These are phyloP conservation scores for Hypoxylon sp. DNA, from an alignment of 2,329 filamentous ascomycete species.

Conservation along the genomic window DNA sequence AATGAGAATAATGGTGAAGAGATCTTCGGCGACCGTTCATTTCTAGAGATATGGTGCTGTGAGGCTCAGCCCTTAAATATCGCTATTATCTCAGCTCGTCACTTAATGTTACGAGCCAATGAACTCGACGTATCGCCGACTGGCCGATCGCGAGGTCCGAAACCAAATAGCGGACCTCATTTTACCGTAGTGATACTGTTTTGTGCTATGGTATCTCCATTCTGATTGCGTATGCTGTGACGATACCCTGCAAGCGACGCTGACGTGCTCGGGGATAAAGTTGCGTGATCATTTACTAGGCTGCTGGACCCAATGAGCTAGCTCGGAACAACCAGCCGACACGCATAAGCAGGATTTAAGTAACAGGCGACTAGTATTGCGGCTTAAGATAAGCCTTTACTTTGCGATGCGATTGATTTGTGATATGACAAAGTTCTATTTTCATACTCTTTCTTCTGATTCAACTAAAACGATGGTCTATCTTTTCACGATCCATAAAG, in stretches of 20 bases:
- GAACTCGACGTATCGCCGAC: conserved; percentile 10
- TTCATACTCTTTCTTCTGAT: background rate
- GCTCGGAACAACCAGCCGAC: conserved; percentile 19
- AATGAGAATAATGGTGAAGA: background rate
- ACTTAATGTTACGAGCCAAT: conserved; percentile 21
- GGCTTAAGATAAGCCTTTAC: background rate
- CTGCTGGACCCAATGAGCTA: conserved; percentile 34
- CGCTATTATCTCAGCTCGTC: conserved; percentile 15
- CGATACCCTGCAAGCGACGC: conserved; percentile 32
- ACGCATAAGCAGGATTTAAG: conserved; percentile 10
- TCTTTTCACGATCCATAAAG: background rate
- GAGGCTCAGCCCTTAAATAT: conserved; percentile 25
- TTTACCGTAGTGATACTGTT: conserved; percentile 3
- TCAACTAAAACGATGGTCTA: background rate
- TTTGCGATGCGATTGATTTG: background rate
- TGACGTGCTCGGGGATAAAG: conserved; percentile 41
- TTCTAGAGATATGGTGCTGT: background rate
- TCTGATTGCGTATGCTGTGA: conserved; percentile 24
- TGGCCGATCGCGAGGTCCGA: conserved; percentile 23
- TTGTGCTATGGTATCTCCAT: conserved; percentile 16
- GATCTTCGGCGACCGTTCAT: background rate
- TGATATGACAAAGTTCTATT: background rate
- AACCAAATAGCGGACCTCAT: conserved; percentile 6
- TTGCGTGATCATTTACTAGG: conserved; percentile 37
- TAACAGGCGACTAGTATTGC: background rate